These are phyloP conservation scores for Piromyces finnis DNA, from an alignment of 192 early-diverging fungal genomes.

Conservation along the genomic window DNA sequence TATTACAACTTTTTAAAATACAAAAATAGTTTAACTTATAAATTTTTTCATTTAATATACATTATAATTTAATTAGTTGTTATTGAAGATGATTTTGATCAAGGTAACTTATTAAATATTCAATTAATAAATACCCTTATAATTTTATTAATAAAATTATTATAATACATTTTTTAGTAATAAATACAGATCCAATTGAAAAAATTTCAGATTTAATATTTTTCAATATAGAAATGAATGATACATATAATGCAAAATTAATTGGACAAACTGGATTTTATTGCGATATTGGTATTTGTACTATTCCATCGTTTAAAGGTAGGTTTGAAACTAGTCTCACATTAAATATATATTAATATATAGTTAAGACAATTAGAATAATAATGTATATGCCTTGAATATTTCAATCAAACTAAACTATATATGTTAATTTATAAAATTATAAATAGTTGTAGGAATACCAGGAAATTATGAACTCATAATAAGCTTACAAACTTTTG, in stretches of 20 bases:
- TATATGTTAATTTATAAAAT: background rate
- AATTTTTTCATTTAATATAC: too few species aligned
- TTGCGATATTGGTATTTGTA: background rate
- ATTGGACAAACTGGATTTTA: background rate
- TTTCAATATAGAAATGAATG: background rate
- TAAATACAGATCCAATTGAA: background rate
- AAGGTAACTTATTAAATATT: background rate
- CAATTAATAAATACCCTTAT: too few species aligned
- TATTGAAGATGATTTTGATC: background rate
- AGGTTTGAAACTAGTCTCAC: too few species aligned
- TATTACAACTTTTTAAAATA: too few species aligned
- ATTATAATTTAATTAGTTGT: background rate
- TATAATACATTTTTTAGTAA: too few species aligned
- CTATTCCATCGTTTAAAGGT: background rate
- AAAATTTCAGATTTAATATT: background rate
- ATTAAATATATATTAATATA: too few species aligned
- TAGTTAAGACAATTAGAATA: too few species aligned
- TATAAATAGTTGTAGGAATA: background rate
- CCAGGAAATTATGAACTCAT: background rate
- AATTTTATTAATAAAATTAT: too few species aligned
- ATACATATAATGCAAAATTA: background rate
- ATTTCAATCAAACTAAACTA: too few species aligned
- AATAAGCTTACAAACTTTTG: background rate
- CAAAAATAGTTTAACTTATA: too few species aligned
- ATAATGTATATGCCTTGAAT: too few species aligned